Evolutionary conservation across 2,329 filamentous ascomycete genomes (phyloP), one percentile per base, ranked within the genome.

Genomic region (Ceratocystis eucalypticola): DNA sequence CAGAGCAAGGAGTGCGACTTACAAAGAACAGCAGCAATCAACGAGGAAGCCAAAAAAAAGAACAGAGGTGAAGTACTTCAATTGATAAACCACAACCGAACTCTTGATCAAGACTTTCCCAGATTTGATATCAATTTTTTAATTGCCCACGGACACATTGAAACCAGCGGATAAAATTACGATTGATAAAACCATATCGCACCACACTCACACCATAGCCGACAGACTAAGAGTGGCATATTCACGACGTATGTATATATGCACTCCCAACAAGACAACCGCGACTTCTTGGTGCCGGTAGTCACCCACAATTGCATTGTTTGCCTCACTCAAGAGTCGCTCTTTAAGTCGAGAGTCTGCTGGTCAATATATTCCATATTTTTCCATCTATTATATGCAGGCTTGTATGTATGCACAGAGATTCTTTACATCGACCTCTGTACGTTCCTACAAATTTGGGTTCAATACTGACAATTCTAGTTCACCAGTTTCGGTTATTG

Each of bases 401-500:
- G 5, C 25, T 53, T 20, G 48, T 50, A 50, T 20, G n/a, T 50
- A 50, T 50, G 48, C 22, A 50, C 22, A 22, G 4, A 48, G 1
- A 22, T n/a, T n/a, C 8, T 48, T 55, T 22, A 5, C 3, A 22
- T 22, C n/a, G n/a, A 8, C 55, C n/a, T 59, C 20, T 15, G 55
- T 59, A 20, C 55, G 17, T 20, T 33, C 55, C 55, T 59, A 5
- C 28, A 20, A 12, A 37, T 37, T 59, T 41, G 37, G 20, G 30
- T 12, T 37, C 28, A 59, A 5, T 30, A 59, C 55, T 59, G 28
- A 33, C 55, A 8, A n/a, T n/a, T 59, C 8, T 59, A 30, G 25
- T 59, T 59, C 30, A 59, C 28, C 55, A 59, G 55, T 37, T 59
- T 37, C 17, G 55, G 55, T 59, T 59, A 53, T 53, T 53, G 25